Base-by-base conservation (phyloP, 148 eudicot genomes). In the Vaccinium corymbosum region DNA sequence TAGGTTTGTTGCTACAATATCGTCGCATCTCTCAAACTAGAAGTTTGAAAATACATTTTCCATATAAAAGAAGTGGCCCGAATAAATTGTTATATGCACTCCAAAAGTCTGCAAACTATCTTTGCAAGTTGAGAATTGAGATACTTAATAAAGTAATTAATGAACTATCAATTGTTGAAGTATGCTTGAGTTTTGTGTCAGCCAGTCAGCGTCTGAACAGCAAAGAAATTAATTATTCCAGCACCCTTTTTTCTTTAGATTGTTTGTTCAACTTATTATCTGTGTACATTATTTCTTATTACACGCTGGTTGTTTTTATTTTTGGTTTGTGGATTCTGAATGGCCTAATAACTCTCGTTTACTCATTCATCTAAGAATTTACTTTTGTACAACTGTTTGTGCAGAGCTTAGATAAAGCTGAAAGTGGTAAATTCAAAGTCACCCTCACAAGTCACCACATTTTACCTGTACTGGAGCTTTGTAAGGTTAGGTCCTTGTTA, bases 401-500 rank as follows among this genome's bases (percentile, higher is more conserved):
- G 87, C 95, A 97, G 99, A 88, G 83, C 83, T 89, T 94, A 83
- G 94, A 92, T n/a, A 92, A 84, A 84, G 87, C 87, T 86, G 89
- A 87, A 74, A 87, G 88, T 88, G 94, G 92, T 68, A 91, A 92
- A 87, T 85, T 86, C 87, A 93, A 92, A 85, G 88, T 97, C 66
- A 61, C 87, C 70, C 80, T 97, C 90, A 93, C 89, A 90, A 93
- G 98, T 79, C 95, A 93, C 89, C 94, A 92, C 57, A 91, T 94
- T 50, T 90, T 91, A 78, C 95, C 99, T 61, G 83, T 97, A 61
- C 88, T 97, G 42, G 99, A 97, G 88, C 89, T 91, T 38, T 97
- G 99, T 82, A 94, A 92, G 91, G 99, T 97, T 90, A 42, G 46
- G 6, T 42, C 46, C 6, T 42, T 42, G 46, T 42, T 42, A 3